phyloP scores from a whole-genome alignment of 2,329 filamentous ascomycete genomes.

The Cyphellophora attinorum region DNA sequence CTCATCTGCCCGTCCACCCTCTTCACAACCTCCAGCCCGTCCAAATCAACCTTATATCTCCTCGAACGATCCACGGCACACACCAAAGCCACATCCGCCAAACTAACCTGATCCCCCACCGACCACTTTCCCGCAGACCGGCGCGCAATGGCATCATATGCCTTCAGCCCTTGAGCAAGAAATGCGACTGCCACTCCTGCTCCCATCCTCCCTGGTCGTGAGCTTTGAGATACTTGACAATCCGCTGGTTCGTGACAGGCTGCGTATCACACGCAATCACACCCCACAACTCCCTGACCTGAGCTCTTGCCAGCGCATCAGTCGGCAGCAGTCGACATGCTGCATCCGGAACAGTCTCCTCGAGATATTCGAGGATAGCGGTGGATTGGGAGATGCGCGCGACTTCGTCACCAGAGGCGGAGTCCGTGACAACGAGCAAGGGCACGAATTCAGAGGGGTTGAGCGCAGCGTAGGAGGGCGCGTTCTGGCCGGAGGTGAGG shows the following conservation, averaged over 20 bases:
- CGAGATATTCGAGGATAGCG: conserved; percentile 53
- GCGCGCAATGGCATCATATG: conserved; percentile 41
- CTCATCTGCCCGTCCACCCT: conserved; percentile 38
- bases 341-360: conserved; percentile 40
- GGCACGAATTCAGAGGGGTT: conserved; percentile 50
- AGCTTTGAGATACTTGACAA: conserved; percentile 39
- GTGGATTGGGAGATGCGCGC: conserved; percentile 45
- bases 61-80: conserved; percentile 51
- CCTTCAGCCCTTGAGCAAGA: conserved; percentile 46
- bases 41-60: conserved; percentile 45
- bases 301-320: conserved; percentile 35
- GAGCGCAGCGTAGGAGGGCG: conserved; percentile 31
- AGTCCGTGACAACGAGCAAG: conserved; percentile 35
- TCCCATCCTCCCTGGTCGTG: conserved; percentile 33
- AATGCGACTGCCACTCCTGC: conserved; percentile 41
- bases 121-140: conserved; percentile 40
- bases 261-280: conserved; percentile 52
- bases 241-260: conserved; percentile 49
- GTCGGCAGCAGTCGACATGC: conserved; percentile 37
- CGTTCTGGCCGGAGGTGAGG: conserved; percentile 43
- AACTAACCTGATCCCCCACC: conserved; percentile 44
- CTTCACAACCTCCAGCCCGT: conserved; percentile 37
- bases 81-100: conserved; percentile 51
- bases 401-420: conserved; percentile 21
- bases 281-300: conserved; percentile 42